phyloP scores from a whole-genome alignment of 495 filamentous ascomycete species.

The Penicillium odoratum region DNA sequence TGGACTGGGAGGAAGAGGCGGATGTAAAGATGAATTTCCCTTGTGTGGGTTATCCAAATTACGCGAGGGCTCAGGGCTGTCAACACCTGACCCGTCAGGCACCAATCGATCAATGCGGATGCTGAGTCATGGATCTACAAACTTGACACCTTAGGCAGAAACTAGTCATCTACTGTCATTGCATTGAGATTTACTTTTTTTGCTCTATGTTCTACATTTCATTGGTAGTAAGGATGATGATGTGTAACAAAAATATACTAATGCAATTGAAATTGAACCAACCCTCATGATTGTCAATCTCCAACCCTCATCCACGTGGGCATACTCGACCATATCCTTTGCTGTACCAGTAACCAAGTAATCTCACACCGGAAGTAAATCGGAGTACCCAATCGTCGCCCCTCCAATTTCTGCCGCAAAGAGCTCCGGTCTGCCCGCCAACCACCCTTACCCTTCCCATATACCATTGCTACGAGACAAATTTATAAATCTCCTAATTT shows the following conservation, averaged over 20 bases:
- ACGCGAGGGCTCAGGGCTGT: slow-evolving; percentile 43
- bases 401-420: slow-evolving; percentile 34
- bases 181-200: not conserved
- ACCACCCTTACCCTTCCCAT: slow-evolving; percentile 2
- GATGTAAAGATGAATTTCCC: slow-evolving; percentile 39
- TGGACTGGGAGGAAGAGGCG: slow-evolving; percentile 31
- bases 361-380: slow-evolving; percentile 6
- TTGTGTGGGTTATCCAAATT: slow-evolving; percentile 39
- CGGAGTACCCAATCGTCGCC: slow-evolving; percentile 18
- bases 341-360: slow-evolving; percentile 8
- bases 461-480: not conserved
- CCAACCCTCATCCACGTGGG: slow-evolving; percentile 15
- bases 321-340: slow-evolving; percentile 4
- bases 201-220: no score
- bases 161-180: slow-evolving; percentile 10
- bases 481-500: not conserved
- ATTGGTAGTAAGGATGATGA: no score
- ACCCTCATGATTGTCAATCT: no score
- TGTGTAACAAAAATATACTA: no score
- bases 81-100: slow-evolving; percentile 35
- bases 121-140: slow-evolving; percentile 18
- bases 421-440: slow-evolving; percentile 18
- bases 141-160: slow-evolving; percentile 8
- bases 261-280: no score
- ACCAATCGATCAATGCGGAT: not conserved